Evolutionary conservation across 2,329 filamentous ascomycete species (phyloP), one percentile per base, ranked within the genome.

Genomic region (Pleoardoris graminearum): DNA sequence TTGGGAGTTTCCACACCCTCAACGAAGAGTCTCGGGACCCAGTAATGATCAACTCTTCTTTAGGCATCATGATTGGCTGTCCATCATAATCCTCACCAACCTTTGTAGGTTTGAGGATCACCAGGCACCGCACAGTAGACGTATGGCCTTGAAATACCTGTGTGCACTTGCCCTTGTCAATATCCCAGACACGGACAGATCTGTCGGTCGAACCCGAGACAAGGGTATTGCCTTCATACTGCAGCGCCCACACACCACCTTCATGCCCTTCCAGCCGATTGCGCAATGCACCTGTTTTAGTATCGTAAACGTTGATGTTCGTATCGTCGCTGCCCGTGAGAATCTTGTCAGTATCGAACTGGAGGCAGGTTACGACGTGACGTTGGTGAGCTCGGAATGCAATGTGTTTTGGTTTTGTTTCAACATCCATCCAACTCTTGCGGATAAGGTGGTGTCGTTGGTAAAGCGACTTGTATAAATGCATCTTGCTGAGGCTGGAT

Each of bases 131-230:
- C 3, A 99, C 94, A 12, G 94, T 99, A 36, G 93, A 97, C 8
- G 94, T 99, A 70, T 99, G 94, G 0, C 94, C 95, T 68, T 97
- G 92, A 71, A 99, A 99, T 0, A 96, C 88, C 70, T 99, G 94
- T 10, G 92, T 93, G 73, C 93, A 97, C 39, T 89, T 84, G 0
- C 92, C 94, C 64, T 88, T 88, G 68, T 96, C 91, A 58, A 99
- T 97, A 70, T 99, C 93, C 94, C 94, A 99, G 0, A 99, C 93
- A n/a, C 94, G 86, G n/a, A 99, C 94, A 10, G 94, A 96, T 41
- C 94, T 83, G 74, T 99, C 94, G 0, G 94, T 99, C 6, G 92
- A 97, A 2, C 94, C 94, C 14, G 94, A 99, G 2, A 99, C 94
- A 17, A 99, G 78, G 14, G 90, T 91, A 69, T 97, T 97, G 45